Percentiles rank a stretch among this genome's conserved stretches.
Conservation (phyloP, 768 basidiomycete genomes). For the Mycena galopus region DNA sequence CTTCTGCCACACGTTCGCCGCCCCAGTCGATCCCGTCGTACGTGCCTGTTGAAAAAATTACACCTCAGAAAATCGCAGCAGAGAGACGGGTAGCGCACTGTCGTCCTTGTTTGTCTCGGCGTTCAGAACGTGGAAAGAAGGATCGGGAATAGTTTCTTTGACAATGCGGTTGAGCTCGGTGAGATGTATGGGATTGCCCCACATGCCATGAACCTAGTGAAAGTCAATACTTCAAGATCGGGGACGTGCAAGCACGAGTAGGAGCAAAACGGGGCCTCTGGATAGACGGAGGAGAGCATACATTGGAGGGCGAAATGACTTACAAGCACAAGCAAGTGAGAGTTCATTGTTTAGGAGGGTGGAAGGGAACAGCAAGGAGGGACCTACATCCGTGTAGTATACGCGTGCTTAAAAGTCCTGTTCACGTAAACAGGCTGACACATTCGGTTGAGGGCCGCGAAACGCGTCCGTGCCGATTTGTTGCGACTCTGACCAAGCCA, state of each 20-base stretch:
- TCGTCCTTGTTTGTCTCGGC: conserved; percentile 76
- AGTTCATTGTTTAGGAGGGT: neutral
- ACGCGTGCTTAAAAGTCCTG: neutral
- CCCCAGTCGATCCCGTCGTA: conserved; percentile 84
- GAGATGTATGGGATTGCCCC: conserved; percentile 82
- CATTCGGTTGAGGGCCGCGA: neutral
- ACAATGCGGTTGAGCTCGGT: conserved; percentile 68
- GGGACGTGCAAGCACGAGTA: too few relatives aligned
- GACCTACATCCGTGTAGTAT: too few relatives aligned
- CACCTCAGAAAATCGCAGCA: neutral
- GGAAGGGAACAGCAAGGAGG: neutral
- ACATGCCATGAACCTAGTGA: conserved; percentile 70
- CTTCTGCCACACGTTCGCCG: conserved; percentile 79
- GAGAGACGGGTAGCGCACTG: conserved; percentile 51
- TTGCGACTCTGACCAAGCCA: too few relatives aligned
- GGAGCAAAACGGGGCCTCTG: too few relatives aligned
- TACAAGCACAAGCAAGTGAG: conserved; percentile 51
- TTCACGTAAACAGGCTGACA: neutral
- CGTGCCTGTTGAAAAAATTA: conserved; percentile 48
- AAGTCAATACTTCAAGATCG: neutral
- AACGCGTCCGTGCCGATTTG: neutral
- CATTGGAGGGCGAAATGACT: conserved; percentile 39
- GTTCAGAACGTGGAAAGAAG: conserved; percentile 71
- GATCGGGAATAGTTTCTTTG: conserved; percentile 56
- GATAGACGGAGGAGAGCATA: too few relatives aligned